Percentiles rank a stretch among this genome's conserved stretches.
These are phyloP conservation scores for Agaricales sp. DNA, from an alignment of 1,284 basidiomycete species.

Conservation along the genomic window DNA sequence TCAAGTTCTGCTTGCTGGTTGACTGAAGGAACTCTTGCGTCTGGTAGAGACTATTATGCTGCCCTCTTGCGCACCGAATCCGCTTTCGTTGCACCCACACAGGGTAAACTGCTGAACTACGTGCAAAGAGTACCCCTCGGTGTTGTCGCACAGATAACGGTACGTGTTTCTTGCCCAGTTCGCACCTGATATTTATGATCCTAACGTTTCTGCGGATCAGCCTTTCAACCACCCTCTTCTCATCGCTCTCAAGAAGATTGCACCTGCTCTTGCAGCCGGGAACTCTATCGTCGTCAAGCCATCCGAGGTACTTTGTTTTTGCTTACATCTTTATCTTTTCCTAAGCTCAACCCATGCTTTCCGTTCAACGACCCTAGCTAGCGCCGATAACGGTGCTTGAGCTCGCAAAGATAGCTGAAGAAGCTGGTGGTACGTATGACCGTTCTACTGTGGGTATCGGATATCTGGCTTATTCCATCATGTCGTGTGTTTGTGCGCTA, in stretches of 20 bases:
- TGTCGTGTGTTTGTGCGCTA: background rate
- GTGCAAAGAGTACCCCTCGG: conserved; percentile 71
- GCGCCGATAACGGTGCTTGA: conserved; percentile 73
- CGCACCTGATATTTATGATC: too few species aligned
- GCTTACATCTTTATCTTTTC: background rate
- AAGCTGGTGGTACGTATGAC: conserved; percentile 52
- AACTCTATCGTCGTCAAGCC: conserved; percentile 80
- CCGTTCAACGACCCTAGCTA: conserved; percentile 28
- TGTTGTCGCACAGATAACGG: conserved; percentile 77
- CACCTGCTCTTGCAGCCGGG: conserved; percentile 75
- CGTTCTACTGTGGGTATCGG: too few species aligned
- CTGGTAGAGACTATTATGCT: conserved; percentile 60
- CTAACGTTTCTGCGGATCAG: conserved; percentile 22
- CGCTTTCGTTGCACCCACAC: conserved; percentile 59
- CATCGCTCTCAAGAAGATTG: conserved; percentile 80
- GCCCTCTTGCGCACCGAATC: conserved; percentile 62
- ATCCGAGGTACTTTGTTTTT: conserved; percentile 41
- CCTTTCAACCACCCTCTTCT: conserved; percentile 79
- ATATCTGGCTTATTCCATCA: conserved; percentile 3
- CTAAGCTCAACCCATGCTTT: conserved; percentile 1
- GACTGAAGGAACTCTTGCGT: conserved; percentile 5
- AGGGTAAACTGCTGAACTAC: conserved; percentile 69
- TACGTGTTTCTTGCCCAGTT: too few species aligned
- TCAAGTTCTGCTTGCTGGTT: background rate
- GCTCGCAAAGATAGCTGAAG: conserved; percentile 52